phyloP scores from a whole-genome alignment of 495 filamentous ascomycete genomes.

The Aspergillus sclerotioniger region DNA sequence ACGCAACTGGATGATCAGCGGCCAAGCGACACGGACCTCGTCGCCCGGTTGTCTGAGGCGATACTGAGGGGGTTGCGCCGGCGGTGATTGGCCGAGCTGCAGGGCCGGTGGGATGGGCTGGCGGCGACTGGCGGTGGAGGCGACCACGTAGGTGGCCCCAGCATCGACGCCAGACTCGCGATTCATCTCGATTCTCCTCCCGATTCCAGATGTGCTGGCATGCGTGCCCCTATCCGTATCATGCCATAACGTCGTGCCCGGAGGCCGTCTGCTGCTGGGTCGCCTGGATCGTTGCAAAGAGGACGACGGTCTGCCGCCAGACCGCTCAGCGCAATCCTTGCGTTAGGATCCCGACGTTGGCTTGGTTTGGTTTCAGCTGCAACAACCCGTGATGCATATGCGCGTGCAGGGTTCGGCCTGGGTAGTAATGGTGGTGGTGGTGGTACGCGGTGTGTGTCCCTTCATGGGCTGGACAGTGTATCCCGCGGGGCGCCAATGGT shows the following conservation, averaged over 20 bases:
- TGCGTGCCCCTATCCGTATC: too few relatives aligned
- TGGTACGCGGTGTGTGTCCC: background rate
- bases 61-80: background rate
- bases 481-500: too few relatives aligned
- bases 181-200: too few relatives aligned
- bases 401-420: conserved; percentile 14
- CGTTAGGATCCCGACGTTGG: background rate
- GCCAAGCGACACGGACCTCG: background rate
- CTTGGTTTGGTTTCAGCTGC: conserved; percentile 25
- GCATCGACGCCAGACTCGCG: too few relatives aligned
- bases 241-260: too few relatives aligned
- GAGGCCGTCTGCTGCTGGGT: too few relatives aligned
- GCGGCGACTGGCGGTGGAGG: conserved; percentile 23
- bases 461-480: too few relatives aligned
- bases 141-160: conserved; percentile 20
- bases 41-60: background rate
- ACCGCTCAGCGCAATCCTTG: conserved; percentile 2
- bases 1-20: conserved; percentile 1
- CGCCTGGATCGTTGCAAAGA: background rate
- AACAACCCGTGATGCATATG: conserved; percentile 31
- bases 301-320: background rate
- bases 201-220: too few relatives aligned
- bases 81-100: conserved; percentile 7
- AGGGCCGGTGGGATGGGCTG: conserved; percentile 1
- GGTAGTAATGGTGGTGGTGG: too few relatives aligned